Evolutionary conservation across 2,329 filamentous ascomycete species (phyloP).

Genomic region (Beauveria sp.): DNA sequence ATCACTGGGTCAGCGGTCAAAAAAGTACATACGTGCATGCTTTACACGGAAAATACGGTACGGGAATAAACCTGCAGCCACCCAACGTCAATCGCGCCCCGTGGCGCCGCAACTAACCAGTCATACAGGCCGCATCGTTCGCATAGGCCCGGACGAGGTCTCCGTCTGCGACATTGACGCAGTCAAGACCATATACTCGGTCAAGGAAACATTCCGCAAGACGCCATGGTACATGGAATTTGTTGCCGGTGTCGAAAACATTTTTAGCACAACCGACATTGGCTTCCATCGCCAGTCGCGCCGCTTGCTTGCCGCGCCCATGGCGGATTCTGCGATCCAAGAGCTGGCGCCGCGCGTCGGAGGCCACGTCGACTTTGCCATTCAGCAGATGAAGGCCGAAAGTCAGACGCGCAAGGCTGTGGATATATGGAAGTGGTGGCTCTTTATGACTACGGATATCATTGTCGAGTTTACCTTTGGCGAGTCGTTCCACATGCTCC

Average conservation of each 20-base stretch:
- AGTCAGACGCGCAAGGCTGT: constrained; percentile 11
- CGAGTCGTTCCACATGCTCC: constrained; percentile 16
- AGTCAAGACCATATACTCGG: constrained; percentile 5
- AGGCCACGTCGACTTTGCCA: constrained; percentile 17
- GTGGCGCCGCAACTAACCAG: not conserved
- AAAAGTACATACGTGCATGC: not conserved
- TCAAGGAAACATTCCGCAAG: constrained; percentile 9
- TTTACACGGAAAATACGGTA: constrained; percentile 9
- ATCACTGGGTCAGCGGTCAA: constrained; percentile 6
- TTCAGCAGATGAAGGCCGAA: constrained; percentile 15
- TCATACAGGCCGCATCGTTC: constrained; percentile 5
- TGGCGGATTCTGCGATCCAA: constrained; percentile 5
- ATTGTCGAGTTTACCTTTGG: constrained; percentile 22
- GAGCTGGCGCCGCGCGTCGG: constrained; percentile 1
- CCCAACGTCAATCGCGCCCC: no score
- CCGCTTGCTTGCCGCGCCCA: not conserved
- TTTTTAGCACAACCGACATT: constrained; percentile 1
- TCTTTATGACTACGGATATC: constrained; percentile 20
- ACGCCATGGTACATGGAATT: constrained; percentile 3
- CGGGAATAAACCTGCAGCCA: not conserved
- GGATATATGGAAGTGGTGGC: constrained; percentile 19
- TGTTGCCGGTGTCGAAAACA: not conserved
- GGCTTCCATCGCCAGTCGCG: constrained; percentile 3
- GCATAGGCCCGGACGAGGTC: constrained; percentile 3
- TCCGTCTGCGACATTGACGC: not conserved